A percentile compares a stretch with the other conserved stretches of the same genome.
Evolutionary conservation across 228 moss, liverwort and hornwort genomes (phyloP).

Genomic region (Sphagnum magellanicum): DNA sequence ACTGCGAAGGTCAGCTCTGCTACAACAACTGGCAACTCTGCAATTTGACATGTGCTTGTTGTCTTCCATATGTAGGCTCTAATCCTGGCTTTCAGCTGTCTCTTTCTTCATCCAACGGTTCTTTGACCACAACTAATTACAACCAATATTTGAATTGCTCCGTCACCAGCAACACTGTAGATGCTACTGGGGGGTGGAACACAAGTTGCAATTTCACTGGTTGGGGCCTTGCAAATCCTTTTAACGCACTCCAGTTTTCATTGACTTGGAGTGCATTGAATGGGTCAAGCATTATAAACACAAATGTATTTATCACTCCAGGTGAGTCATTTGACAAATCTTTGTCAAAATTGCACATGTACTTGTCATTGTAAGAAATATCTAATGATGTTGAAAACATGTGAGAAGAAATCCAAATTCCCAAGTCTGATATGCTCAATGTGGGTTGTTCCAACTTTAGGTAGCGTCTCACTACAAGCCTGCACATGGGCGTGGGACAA

Average conservation of each 20-base stretch:
- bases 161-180: background rate
- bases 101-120: background rate
- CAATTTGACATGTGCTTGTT: background rate
- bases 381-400: no score
- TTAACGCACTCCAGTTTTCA: background rate
- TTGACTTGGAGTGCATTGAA: background rate
- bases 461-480: background rate
- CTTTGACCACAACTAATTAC: background rate
- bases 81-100: background rate
- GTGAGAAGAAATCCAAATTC: no score
- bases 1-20: background rate
- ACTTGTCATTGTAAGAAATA: background rate
- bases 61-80: background rate
- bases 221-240: background rate
- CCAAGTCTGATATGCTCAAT: background rate
- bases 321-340: background rate
- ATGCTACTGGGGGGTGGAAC: background rate
- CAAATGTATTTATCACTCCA: background rate
- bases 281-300: background rate
- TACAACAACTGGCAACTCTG: background rate
- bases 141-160: background rate
- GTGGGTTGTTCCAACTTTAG: background rate
- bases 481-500: background rate
- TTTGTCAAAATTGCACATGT: background rate
- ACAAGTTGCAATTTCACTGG: background rate